Evolutionary conservation across 495 filamentous ascomycete species (phyloP), one percentile per base, ranked within the genome.

Genomic region (Penicillium malachiteum): DNA sequence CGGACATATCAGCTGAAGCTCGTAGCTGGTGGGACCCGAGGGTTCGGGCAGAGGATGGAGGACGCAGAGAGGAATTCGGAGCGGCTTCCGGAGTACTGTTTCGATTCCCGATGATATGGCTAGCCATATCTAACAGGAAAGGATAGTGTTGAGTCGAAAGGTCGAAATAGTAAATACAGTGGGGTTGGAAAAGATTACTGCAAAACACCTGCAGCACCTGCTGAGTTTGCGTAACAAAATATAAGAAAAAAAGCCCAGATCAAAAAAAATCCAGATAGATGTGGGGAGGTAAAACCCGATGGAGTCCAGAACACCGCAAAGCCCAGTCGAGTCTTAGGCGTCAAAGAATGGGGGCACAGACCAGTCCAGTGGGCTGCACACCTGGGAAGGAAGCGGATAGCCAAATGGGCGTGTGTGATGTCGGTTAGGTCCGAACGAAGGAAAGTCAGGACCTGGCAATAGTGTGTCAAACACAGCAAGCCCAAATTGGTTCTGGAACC

Each of bases 51-150:
- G 89, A 87, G 9, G 91, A 86, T 10, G 91, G 90, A n/a, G 94
- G 94, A 52, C 93, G 90, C 63, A 97, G 85, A 44, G 88, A 88
- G 38, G 94, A 95, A 59, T 88, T 83, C 58, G 82, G 84, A 35
- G 89, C 89, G 26, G 90, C 90, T 74, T 97, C 95, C 32, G 94
- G 94, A 44, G 93, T 98, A 81, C 92, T 96, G 74, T 97, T 97
- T 66, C 94, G 89, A 75, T 98, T 97, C 61, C 90, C 90, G 71
- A 86, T 87, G 53, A 87, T 81, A 66, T 87, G 82, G 65, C 74
- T 79, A 37, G 76, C 73, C 76, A 79, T 79, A 63, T 58, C 58
- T 60, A 50, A 59, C 38, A 38, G 63, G 62, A 85, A 63, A 78
- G 81, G 75, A 26, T 16, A 48, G 48, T 8, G 55, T 35, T 50